A percentile compares a stretch with the other conserved stretches of the same genome.
Conservation (phyloP, 192 early-diverging fungal species). For the Mortierella alpina region DNA sequence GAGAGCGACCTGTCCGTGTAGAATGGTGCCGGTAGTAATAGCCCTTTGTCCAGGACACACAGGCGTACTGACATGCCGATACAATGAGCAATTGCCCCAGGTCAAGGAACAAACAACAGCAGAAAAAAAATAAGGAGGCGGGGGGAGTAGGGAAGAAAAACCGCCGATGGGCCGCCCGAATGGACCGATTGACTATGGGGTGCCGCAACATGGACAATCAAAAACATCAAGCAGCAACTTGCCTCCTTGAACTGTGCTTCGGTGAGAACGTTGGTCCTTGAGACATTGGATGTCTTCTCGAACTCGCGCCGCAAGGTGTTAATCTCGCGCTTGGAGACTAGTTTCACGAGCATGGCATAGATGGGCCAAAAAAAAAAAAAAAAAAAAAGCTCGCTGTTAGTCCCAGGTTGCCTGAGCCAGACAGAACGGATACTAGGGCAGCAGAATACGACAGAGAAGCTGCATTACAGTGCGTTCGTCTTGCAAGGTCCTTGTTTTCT, state of each 20-base stretch:
- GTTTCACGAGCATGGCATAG: background rate
- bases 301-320: constrained; percentile 60
- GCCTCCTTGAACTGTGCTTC: constrained; percentile 80
- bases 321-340: constrained; percentile 64
- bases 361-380: background rate
- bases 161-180: background rate
- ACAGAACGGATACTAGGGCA: background rate
- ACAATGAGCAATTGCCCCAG: background rate
- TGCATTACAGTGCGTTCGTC: constrained; percentile 60
- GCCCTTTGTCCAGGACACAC: too few species aligned
- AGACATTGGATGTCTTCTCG: constrained; percentile 51
- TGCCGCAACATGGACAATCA: background rate
- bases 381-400: background rate
- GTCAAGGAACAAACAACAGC: background rate
- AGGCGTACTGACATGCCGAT: too few species aligned
- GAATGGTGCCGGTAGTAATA: too few species aligned
- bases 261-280: constrained; percentile 63
- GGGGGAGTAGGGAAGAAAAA: background rate
- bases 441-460: background rate
- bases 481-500: constrained; percentile 61
- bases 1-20: too few species aligned
- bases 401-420: background rate
- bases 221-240: constrained; percentile 31
- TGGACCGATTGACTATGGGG: background rate
- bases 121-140: background rate